Conservation (phyloP, 208 protist genomes). For the Trypanosomatidae sp. region DNA sequence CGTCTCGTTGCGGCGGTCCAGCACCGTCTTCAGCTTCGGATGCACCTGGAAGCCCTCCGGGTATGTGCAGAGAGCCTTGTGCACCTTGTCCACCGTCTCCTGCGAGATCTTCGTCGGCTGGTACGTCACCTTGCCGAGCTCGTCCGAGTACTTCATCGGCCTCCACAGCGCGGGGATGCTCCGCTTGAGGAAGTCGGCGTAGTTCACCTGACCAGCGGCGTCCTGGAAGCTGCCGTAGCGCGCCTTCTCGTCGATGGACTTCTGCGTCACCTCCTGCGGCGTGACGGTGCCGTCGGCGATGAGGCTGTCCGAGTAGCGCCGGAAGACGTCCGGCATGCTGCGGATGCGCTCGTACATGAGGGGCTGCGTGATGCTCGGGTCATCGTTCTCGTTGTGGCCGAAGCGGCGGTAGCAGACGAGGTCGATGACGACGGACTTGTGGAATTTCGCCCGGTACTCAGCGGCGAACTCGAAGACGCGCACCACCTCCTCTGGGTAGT, state of each 20-base stretch:
- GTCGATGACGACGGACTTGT: conserved; percentile 96
- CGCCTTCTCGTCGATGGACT: conserved; percentile 72
- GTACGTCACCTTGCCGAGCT: conserved; percentile 58
- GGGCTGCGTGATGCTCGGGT: conserved; percentile 98
- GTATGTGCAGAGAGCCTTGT: conserved; percentile 53
- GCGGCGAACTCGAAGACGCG: conserved; percentile 92
- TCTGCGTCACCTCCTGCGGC: conserved; percentile 56
- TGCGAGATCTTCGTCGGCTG: conserved; percentile 69
- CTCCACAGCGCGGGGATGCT: conserved; percentile 70
- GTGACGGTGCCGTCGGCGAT: conserved; percentile 81
- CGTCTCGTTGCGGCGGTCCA: conserved; percentile 76
- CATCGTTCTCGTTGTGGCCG: conserved; percentile 98
- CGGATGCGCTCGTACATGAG: conserved; percentile 95
- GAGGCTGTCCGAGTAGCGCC: conserved; percentile 77
- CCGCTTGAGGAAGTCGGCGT: conserved; percentile 83
- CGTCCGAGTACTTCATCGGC: conserved; percentile 81
- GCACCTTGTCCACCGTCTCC: conserved; percentile 51
- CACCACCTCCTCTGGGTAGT: conserved; percentile 95
- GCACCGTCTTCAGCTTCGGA: conserved; percentile 73
- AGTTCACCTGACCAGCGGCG: conserved; percentile 62
- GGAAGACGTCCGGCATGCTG: conserved; percentile 83
- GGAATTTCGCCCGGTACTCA: conserved; percentile 92
- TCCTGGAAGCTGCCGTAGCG: conserved; percentile 78
- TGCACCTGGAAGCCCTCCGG: conserved; percentile 88
- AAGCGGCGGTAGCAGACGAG: conserved; percentile 96